Base-by-base conservation (phyloP, 2,329 filamentous ascomycete species). In the Penicillium sclerotigenum region DNA sequence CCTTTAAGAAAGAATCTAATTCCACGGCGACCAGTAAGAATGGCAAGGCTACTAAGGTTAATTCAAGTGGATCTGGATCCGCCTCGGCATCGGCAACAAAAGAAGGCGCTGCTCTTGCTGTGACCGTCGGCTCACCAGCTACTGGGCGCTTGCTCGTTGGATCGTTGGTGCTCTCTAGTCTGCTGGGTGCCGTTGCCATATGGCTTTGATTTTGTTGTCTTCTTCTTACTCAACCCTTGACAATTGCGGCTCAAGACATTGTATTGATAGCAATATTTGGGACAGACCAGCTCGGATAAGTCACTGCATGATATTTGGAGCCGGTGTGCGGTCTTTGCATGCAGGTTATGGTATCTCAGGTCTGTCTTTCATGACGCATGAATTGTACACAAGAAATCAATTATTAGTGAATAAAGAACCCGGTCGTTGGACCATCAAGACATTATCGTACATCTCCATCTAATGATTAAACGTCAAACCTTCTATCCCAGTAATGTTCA, bases 151-250 rank as follows among this genome's bases (percentile, higher is more conserved):
- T 66, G 38, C 55, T 67, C 14, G 40, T 37, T 8, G 51, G 58
- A 26, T 65, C 62, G 3, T 40, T 66, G 37, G n/a, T 64, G 42
- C 53, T 69, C n/a, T 63, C 61, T 18, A 54, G 52, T 18, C 34
- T 62, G 24, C 24, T 67, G 38, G 67, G 66, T 26, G 50, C 54
- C 9, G 38, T 66, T 22, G 64, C 66, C n/a, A 57, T 63, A 9
- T 67, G 59, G 61, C 61, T 69, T 43, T 69, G 52, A 62, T 31
- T 48, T 22, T 16, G 9, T 45, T 18, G 14, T 18, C 26, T 10
- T n/a, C 26, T 13, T 11, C 18, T 13, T 14, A 34, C 28, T n/a
- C 14, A 29, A 28, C 48, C 29, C 3, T 43, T 24, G 13, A 28
- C 4, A 9, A 14, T 33, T 14, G 16, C 8, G 14, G 37, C 16